A percentile compares a stretch with the other conserved stretches of the same genome.
Evolutionary conservation across 345 rosid genomes (phyloP).

Genomic region (Hibiscus syriacus): DNA sequence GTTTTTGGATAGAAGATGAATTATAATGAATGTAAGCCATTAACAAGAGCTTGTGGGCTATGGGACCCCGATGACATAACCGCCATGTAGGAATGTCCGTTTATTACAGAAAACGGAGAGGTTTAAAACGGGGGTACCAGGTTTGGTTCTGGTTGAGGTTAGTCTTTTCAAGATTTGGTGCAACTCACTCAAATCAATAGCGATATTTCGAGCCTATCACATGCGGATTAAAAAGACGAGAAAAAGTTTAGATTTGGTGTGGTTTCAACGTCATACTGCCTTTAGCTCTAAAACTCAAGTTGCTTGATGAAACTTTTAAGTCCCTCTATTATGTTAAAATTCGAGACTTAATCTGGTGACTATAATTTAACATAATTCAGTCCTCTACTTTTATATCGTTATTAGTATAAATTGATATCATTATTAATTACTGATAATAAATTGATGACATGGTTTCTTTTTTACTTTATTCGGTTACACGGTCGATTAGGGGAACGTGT

Average conservation of each 20-base stretch:
- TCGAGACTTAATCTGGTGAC: no score
- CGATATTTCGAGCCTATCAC: background rate
- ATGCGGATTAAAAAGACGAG: background rate
- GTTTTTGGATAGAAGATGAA: background rate
- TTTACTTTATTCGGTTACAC: no score
- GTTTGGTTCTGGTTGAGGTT: background rate
- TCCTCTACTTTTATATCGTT: no score
- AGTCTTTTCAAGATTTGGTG: constrained; percentile 1
- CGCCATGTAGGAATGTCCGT: constrained; percentile 10
- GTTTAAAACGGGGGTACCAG: constrained; percentile 8
- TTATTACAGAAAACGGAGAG: constrained; percentile 18
- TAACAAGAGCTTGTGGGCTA: constrained; percentile 15
- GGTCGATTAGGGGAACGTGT: no score
- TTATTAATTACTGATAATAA: no score
- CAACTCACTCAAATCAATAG: background rate
- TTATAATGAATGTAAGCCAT: constrained; percentile 18
- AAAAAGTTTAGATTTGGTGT: background rate
- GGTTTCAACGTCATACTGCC: background rate
- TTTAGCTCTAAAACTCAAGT: no score
- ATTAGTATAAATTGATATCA: no score
- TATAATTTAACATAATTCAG: no score
- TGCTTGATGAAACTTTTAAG: background rate
- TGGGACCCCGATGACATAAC: constrained; percentile 12
- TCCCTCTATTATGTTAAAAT: no score
- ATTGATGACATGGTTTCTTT: no score